Evolutionary conservation across 305 asterid genomes (phyloP).

Genomic region (Rubia peregrina): DNA sequence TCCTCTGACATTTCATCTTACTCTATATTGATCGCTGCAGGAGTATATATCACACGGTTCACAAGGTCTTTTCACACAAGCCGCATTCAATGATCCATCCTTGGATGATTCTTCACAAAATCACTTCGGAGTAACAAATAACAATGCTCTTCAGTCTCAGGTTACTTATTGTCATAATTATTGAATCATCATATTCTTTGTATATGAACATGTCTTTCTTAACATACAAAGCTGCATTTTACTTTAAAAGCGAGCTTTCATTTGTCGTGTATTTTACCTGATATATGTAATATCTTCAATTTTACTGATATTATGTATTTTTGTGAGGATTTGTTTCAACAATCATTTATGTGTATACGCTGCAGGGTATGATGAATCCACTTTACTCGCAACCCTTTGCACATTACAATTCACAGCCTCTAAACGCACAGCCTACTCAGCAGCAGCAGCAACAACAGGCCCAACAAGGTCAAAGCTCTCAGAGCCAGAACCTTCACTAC

Average conservation of each 20-base stretch:
- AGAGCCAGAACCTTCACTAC: conserved; percentile 73
- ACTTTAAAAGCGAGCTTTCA: not conserved
- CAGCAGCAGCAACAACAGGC: conserved; percentile 53
- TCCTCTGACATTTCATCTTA: not conserved
- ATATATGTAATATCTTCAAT: not conserved
- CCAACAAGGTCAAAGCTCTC: conserved; percentile 71
- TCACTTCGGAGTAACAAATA: conserved; percentile 60
- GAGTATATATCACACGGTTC: conserved; percentile 94
- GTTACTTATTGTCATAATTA: conserved; percentile 22
- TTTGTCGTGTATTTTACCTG: not conserved
- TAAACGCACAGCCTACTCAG: conserved; percentile 56
- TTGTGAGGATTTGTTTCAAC: not conserved
- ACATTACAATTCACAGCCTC: conserved; percentile 72
- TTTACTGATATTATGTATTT: not conserved
- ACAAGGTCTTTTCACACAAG: conserved; percentile 90
- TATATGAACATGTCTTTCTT: not conserved
- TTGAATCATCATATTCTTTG: not conserved
- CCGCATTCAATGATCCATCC: conserved; percentile 71
- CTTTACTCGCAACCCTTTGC: conserved; percentile 79
- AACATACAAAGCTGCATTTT: not conserved
- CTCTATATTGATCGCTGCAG: conserved; percentile 28
- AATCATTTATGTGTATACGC: not conserved
- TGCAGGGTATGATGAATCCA: conserved; percentile 70
- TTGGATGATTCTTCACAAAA: conserved; percentile 86
- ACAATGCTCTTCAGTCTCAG: conserved; percentile 82